Evolutionary conservation across 2,329 filamentous ascomycete species (phyloP).

Genomic region (Zymoseptoria ardabiliae): DNA sequence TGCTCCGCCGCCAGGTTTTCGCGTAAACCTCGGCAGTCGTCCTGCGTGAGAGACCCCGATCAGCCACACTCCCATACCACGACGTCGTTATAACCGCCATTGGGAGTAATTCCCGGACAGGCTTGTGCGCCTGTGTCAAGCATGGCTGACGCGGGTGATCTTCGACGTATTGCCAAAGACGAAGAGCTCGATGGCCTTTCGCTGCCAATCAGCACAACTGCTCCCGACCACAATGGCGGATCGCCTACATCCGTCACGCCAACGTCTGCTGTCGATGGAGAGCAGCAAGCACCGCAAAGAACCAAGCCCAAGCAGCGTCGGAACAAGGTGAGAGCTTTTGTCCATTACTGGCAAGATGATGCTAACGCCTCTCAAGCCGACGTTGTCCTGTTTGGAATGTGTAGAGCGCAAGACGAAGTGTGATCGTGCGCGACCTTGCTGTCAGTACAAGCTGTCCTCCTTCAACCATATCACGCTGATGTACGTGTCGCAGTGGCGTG

Average conservation of each 20-base stretch:
- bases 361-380: not conserved
- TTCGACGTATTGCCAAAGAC: not conserved
- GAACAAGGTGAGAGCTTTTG: conserved; percentile 72
- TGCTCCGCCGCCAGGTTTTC: no score
- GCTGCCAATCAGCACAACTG: not conserved
- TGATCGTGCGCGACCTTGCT: conserved; percentile 59
- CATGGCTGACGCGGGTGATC: not conserved
- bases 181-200: not conserved
- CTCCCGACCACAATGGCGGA: not conserved
- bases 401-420: conserved; percentile 82
- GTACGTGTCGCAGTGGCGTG: conserved; percentile 37
- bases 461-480: not conserved
- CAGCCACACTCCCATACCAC: not conserved
- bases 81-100: not conserved
- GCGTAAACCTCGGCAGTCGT: not conserved
- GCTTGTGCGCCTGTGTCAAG: not conserved
- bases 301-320: conserved; percentile 60
- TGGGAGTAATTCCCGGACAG: not conserved
- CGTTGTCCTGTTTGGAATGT: conserved; percentile 51
- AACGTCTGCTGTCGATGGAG: not conserved
- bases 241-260: not conserved
- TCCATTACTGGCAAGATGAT: not conserved
- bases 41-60: not conserved
- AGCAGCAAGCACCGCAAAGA: not conserved
- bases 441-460: not conserved